phyloP scores from a whole-genome alignment of 495 filamentous ascomycete genomes.

The Cladorrhinum samala region DNA sequence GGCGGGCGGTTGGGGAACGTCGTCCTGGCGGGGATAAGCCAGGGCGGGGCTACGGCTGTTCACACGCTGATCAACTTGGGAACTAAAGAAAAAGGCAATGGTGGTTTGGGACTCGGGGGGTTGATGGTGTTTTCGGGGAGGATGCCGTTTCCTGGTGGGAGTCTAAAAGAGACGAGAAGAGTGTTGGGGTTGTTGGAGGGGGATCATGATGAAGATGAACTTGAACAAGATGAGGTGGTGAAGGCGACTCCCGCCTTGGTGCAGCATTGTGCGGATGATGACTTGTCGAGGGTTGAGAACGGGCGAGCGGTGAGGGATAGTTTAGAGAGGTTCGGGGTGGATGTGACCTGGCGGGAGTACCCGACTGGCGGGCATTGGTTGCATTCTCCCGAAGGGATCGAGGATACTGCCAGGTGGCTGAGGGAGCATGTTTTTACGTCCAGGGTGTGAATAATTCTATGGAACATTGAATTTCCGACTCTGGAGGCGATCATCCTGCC shows the following conservation, averaged over 20 bases:
- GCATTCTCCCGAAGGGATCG: slow-evolving; percentile 42
- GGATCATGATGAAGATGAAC: slow-evolving; percentile 8
- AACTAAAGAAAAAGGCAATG: too few relatives aligned
- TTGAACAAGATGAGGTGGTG: slow-evolving; percentile 17
- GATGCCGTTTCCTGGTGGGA: slow-evolving; percentile 43
- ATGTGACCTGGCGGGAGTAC: slow-evolving; percentile 48
- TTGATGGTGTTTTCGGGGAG: slow-evolving; percentile 54
- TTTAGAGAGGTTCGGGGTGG: slow-evolving; percentile 35
- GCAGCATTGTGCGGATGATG: slow-evolving; percentile 48
- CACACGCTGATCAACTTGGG: slow-evolving; percentile 36
- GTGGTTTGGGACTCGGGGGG: slow-evolving; percentile 31
- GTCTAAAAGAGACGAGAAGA: slow-evolving; percentile 21
- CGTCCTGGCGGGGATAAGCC: slow-evolving; percentile 32
- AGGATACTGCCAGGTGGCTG: slow-evolving; percentile 47
- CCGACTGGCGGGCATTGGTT: slow-evolving; percentile 53
- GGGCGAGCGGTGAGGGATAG: slow-evolving; percentile 38
- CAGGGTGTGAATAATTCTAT: too few relatives aligned
- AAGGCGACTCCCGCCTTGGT: slow-evolving; percentile 44
- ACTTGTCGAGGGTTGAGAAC: slow-evolving; percentile 40
- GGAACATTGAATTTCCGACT: too few relatives aligned
- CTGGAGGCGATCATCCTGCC: too few relatives aligned
- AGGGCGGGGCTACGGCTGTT: slow-evolving; percentile 41
- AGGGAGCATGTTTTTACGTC: slow-evolving; percentile 7
- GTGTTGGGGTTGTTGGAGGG: slow-evolving; percentile 17
- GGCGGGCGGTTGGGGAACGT: slow-evolving; percentile 22